These are phyloP conservation scores for Verticillium nubilum DNA, from an alignment of 2,329 filamentous ascomycete species.

Conservation along the genomic window DNA sequence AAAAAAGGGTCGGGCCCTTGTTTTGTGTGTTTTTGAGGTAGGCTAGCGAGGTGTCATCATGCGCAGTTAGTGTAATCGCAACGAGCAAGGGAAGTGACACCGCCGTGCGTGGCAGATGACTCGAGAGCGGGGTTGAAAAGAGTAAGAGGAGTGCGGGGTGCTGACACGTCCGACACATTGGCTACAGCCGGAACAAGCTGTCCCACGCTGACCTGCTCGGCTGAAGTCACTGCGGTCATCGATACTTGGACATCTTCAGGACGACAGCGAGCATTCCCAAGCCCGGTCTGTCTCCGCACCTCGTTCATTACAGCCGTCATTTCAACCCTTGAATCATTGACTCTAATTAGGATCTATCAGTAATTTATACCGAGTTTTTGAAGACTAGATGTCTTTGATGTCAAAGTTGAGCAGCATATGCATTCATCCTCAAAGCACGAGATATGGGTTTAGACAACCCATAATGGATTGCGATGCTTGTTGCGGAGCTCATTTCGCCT, in stretches of 20 bases:
- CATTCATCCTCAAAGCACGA: no score
- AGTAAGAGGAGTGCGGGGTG: not conserved
- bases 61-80: no score
- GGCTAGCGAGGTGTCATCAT: not conserved
- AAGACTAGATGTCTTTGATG: not conserved
- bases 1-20: not conserved
- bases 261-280: not conserved
- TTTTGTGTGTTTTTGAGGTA: not conserved
- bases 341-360: not conserved
- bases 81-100: no score
- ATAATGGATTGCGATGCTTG: not conserved
- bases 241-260: not conserved
- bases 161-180: not conserved
- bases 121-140: not conserved
- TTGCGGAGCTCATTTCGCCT: not conserved
- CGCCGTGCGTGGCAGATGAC: no score
- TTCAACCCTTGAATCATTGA: not conserved
- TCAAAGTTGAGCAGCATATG: not conserved
- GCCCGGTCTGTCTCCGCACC: not conserved
- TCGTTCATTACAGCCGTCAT: not conserved
- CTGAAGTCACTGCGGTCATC: not conserved
- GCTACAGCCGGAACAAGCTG: no score
- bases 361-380: not conserved
- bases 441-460: no score
- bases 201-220: not conserved